phyloP scores from a whole-genome alignment of 2,329 filamentous ascomycete species.

The Diplodia scrobiculata region DNA sequence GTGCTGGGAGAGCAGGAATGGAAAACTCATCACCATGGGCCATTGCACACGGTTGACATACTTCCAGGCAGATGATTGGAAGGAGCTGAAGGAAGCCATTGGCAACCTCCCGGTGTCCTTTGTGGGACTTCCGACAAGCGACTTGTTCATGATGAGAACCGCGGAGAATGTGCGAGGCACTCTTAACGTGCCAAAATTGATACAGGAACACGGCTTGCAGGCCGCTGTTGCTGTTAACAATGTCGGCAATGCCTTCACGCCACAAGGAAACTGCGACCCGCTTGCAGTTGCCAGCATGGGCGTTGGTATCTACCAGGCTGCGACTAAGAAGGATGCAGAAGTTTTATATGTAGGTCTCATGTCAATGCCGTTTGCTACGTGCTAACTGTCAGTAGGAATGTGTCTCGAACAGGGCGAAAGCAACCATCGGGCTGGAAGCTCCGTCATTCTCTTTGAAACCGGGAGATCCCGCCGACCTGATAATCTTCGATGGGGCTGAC shows the following conservation, averaged over 20 bases:
- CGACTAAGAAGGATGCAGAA: constrained; percentile 61
- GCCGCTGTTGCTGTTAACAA: constrained; percentile 70
- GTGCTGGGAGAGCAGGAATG: constrained; percentile 51
- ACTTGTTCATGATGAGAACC: constrained; percentile 70
- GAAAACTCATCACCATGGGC: constrained; percentile 54
- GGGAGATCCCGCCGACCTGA: constrained; percentile 48
- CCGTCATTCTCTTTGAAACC: constrained; percentile 37
- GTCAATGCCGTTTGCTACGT: neutral
- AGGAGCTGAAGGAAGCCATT: constrained; percentile 53
- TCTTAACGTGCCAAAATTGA: constrained; percentile 62
- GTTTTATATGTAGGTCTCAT: constrained; percentile 56
- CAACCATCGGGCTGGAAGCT: constrained; percentile 45
- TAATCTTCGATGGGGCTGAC: constrained; percentile 46
- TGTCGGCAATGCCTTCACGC: constrained; percentile 74
- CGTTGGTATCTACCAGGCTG: constrained; percentile 68
- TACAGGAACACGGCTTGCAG: constrained; percentile 59
- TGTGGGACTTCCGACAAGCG: constrained; percentile 69
- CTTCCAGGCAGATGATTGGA: constrained; percentile 56
- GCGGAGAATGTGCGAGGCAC: constrained; percentile 58
- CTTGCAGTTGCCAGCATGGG: constrained; percentile 63
- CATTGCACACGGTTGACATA: constrained; percentile 69
- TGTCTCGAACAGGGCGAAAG: constrained; percentile 51
- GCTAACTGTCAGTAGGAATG: constrained; percentile 47
- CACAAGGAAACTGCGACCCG: constrained; percentile 68
- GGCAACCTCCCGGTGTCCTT: constrained; percentile 63